Base-by-base conservation (phyloP, 2,329 filamentous ascomycete genomes). In the Phyllosticta citrichinensis region DNA sequence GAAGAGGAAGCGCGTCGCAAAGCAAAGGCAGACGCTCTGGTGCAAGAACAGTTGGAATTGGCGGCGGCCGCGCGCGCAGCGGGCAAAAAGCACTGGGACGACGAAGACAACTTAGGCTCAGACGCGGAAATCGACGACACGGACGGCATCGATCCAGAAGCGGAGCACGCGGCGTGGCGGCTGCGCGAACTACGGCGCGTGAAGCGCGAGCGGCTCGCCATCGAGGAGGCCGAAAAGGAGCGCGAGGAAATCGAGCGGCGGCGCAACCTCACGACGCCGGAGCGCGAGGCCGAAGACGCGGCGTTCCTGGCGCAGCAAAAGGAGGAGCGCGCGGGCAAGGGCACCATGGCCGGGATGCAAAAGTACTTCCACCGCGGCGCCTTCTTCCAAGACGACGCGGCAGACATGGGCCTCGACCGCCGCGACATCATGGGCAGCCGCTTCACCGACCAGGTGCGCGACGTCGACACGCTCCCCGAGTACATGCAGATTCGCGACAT, bases 291-390 rank as follows among this genome's bases (percentile, higher is more conserved):
- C 62, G 94, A 99, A 73, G 94, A 99, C 73, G 83, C 86, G 52
- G 88, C 82, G 57, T 89, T 85, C 73, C 77, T 97, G 19, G 86
- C 86, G 0, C 80, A 81, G 65, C 93, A 97, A 74, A 85, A 87
- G 67, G 88, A 88, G 64, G 91, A 96, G 64, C 78, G 79, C 24
- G 89, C 89, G 68, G 63, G 80, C 57, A 87, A 87, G 63, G 91
- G 91, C 58, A 88, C 93, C 75, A 90, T 94, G 81, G 83, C 83
- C 1, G 97, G 86, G 73, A 90, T 97, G 88, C 92, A 97, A 71
- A 91, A 92, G 71, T 99, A 97, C 77, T 92, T 90, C 75, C 94
- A 99, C 80, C 93, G 92, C 76, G 94, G 94, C 56, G 94, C 94
- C 17, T 99, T 97, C 78, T 97, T 90, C 79, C 88, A 88, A 66